Conservation (phyloP, 2,329 filamentous ascomycete species). For the Fusarium coicis region DNA sequence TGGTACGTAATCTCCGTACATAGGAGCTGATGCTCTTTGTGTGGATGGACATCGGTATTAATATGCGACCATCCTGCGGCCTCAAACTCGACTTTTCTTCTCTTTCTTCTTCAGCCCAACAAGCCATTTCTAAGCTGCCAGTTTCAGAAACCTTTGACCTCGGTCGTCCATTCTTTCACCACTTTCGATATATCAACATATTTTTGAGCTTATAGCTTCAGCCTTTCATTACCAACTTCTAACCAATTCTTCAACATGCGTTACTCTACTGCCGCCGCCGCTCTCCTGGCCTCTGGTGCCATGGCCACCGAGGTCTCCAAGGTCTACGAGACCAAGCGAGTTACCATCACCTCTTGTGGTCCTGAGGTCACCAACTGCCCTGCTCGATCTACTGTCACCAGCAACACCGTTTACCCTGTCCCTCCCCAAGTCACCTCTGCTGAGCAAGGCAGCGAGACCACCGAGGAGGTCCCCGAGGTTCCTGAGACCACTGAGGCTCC, state of each 20-base stretch:
- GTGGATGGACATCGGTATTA: conserved; percentile 54
- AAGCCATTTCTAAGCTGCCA: conserved; percentile 55
- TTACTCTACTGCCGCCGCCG: conserved; percentile 63
- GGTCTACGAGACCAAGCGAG: conserved; percentile 67
- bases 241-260: conserved; percentile 66
- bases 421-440: conserved; percentile 26
- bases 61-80: conserved; percentile 55
- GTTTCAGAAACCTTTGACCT: conserved; percentile 60
- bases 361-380: conserved; percentile 45
- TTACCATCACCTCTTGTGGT: conserved; percentile 71
- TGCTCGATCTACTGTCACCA: conserved; percentile 38
- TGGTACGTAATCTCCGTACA: conserved; percentile 43
- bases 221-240: conserved; percentile 39
- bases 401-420: conserved; percentile 33
- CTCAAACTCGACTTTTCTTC: conserved; percentile 36
- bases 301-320: conserved; percentile 54
- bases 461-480: conserved; percentile 35
- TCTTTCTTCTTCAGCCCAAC: conserved; percentile 55
- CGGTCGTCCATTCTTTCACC: conserved; percentile 67
- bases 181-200: conserved; percentile 42
- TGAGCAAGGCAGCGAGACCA: conserved; percentile 51
- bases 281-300: conserved; percentile 56
- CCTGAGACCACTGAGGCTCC: conserved; percentile 51
- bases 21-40: conserved; percentile 29
- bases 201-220: conserved; percentile 44